Percentiles rank a stretch among this genome's conserved stretches.
These are phyloP conservation scores for Neoboletus magnificus DNA, from an alignment of 768 basidiomycete genomes.

Conservation along the genomic window DNA sequence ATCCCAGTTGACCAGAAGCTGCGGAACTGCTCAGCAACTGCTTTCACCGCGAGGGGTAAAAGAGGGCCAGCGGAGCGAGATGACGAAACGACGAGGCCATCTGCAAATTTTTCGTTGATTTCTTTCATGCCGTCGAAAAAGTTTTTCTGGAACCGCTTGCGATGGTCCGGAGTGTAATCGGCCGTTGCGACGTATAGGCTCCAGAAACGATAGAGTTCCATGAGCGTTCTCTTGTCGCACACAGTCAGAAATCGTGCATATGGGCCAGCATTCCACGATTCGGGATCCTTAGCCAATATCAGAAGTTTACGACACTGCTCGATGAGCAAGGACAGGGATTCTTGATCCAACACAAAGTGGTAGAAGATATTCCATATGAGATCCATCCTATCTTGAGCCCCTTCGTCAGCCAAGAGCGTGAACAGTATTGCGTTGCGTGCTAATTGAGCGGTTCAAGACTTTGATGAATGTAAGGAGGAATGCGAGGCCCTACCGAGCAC, in stretches of 20 bases:
- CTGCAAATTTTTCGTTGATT: not conserved
- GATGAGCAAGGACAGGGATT: conserved; percentile 23
- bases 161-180: conserved; percentile 8
- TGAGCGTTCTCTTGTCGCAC: conserved; percentile 25
- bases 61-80: conserved; percentile 30
- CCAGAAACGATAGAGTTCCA: conserved; percentile 23
- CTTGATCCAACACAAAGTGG: conserved; percentile 26
- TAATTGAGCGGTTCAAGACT: conserved; percentile 1
- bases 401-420: conserved; percentile 27
- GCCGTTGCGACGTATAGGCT: conserved; percentile 12
- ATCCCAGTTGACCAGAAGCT: conserved; percentile 26
- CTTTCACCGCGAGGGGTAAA: conserved; percentile 4
- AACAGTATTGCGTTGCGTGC: conserved; percentile 31
- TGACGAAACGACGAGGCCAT: conserved; percentile 3
- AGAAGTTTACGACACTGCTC: conserved; percentile 28
- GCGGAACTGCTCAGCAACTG: conserved; percentile 19
- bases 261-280: conserved; percentile 26
- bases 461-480: not conserved
- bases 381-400: conserved; percentile 12
- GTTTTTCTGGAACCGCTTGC: conserved; percentile 12
- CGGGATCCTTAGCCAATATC: conserved; percentile 11
- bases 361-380: conserved; percentile 33
- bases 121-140: conserved; percentile 23
- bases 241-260: conserved; percentile 24
- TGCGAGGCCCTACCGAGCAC: conserved; percentile 23